Evolutionary conservation across 2,329 filamentous ascomycete species (phyloP), one percentile per base, ranked within the genome.

Genomic region (Phoma sp.): DNA sequence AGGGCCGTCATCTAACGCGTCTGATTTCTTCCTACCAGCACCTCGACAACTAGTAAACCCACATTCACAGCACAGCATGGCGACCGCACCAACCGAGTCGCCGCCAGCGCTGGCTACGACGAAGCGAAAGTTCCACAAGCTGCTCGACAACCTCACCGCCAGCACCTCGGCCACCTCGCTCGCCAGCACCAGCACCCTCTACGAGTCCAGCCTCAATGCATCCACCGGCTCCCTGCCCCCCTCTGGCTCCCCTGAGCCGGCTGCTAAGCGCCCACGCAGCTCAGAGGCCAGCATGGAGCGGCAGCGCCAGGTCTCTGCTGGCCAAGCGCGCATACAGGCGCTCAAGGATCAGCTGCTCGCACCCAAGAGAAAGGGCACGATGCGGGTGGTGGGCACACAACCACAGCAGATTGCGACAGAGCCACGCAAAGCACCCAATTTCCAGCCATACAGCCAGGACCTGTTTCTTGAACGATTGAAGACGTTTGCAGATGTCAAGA

Each of bases 401-500:
- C 66, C 74, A 2, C 47, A 60, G 22, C 51, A 59, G 21, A 59
- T 54, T n/a, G 52, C 64, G 2, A 48, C 63, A 0, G 68, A 68
- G 5, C 69, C 71, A 7, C 71, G 72, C 8, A 76, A 74, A 43
- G 62, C 72, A 19, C 86, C 90, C 1, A 91, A 89, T 67, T 98
- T 95, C 77, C 90, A 90, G 49, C 94, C 95, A 0, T 90, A 88
- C 78, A 93, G 95, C 73, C 89, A 95, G 48, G 86, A 87, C 35
- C 87, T 91, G 63, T 92, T 98, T 58, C 81, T 98, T 10, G 86
- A 84, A 65, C 82, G 95, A 22, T 81, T 99, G 25, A 89, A 89
- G 57, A 96, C 92, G 0, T 99, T 96, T 71, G 90, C 94, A 70
- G 92, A 94, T 63, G 87, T 98, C 43, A 95, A 92, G 49, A 85